Base-by-base conservation (phyloP, 1,284 basidiomycete genomes). In the Leccinum fallax region DNA sequence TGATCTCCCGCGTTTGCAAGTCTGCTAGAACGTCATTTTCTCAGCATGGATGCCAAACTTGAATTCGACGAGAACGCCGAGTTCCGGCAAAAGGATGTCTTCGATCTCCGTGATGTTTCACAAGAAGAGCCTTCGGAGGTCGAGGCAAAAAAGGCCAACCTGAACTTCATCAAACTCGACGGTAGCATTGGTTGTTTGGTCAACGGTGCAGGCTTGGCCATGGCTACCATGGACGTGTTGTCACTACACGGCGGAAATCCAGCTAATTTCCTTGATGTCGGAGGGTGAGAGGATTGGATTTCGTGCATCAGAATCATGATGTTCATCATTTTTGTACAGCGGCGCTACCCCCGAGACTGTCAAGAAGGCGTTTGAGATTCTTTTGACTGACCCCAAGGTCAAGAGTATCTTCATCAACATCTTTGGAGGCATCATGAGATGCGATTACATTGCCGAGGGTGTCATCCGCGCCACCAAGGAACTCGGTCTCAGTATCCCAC, bases 181-280 rank as follows among this genome's bases (percentile, higher is more conserved):
- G 97, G 97, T 43, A 94, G 89, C 80, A 92, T 99, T 66, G 97
- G 97, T 49, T 99, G 97, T 79, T 83, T 99, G 62, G 97, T 99
- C 67, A 99, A 99, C 76, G 97, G 97, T 72, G 97, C 97, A 63
- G 97, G 97, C 76, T 83, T 99, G 63, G 97, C 97, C 59, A 99
- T 99, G 97, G 97, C 97, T 32, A 99, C 97, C 59, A 99, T 99
- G 96, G 97, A 99, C 74, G 97, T 99, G 38, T 85, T 99, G 61
- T 89, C 96, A 64, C 83, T 98, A 62, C 93, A 97, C 75, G 96
- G 97, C 61, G 95, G 95, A 64, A 90, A 95, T 73, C 97, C 97
- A 10, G 97, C 97, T 65, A 99, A 99, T 80, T 99, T 97, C 87
- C 85, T 99, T 65, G 97, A 99, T 71, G 96, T 98, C 61, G 97